Base-by-base conservation (phyloP, 495 filamentous ascomycete genomes). In the Tricharina praecox region DNA sequence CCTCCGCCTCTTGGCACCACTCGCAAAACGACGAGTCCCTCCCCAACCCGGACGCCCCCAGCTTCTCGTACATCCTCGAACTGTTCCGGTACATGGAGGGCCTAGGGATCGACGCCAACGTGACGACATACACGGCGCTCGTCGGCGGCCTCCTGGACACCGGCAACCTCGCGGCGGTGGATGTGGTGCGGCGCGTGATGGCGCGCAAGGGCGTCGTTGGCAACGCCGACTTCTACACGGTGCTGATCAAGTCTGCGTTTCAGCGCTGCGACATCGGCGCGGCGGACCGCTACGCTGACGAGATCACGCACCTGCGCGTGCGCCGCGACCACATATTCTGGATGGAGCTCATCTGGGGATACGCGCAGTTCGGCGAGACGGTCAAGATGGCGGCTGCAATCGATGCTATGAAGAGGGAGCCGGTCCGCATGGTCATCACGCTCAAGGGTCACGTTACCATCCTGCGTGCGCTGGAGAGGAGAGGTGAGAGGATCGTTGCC, bases 211-310 rank as follows among this genome's bases (percentile, higher is more conserved):
- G 67, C 7, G 50, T 81, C 23, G 61, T 68, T 52, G 68, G 76
- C 0, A 69, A 68, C 2, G 53, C 70, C 3, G 70, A 79, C 45
- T 70, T 84, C 54, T 81, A 80, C 67, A 82, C 81, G 21, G 76
- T 76, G 54, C 67, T 87, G 5, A 56, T 78, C n/a, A 69, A 73
- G n/a, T 64, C 79, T 62, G 76, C 77, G 62, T 84, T 85, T 57
- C 32, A 60, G 3, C 67, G 58, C 50, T 38, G 11, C 57, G n/a
- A 82, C 54, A 52, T 79, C 21, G 62, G 57, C 0, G 73, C 72
- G 19, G 68, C 82, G 24, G 68, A 72, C 18, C 46, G 64, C 7
- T 62, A 84, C 11, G 63, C 66, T 18, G 67, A 70, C 21, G 50
- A 61, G n/a, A 51, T 68, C 23, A 53, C 57, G 10, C 45, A 58